Conservation (phyloP, 192 early-diverging fungal species). For the Umbelopsis sp. region DNA sequence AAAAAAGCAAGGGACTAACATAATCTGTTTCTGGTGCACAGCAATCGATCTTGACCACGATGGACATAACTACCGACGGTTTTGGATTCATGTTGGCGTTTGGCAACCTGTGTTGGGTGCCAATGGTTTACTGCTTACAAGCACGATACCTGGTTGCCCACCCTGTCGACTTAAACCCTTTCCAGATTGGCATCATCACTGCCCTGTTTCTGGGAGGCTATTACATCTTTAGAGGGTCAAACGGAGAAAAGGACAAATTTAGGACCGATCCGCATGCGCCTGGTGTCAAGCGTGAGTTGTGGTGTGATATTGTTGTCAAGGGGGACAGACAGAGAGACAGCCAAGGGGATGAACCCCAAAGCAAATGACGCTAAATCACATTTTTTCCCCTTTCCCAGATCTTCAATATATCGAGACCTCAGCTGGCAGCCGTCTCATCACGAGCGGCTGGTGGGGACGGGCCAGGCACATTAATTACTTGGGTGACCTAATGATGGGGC, state of each 20-base stretch:
- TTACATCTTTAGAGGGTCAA: conserved; percentile 86
- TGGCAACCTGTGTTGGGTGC: conserved; percentile 87
- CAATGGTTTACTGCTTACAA: conserved; percentile 89
- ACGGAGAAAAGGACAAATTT: conserved; percentile 91
- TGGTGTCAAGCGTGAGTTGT: conserved; percentile 46
- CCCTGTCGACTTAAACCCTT: conserved; percentile 61
- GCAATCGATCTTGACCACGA: conserved; percentile 79
- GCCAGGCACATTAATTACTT: conserved; percentile 94
- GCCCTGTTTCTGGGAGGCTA: conserved; percentile 67
- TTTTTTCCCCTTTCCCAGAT: conserved; percentile 41
- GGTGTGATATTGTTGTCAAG: conserved; percentile 1
- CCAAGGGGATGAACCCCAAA: too few species aligned
- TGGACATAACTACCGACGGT: conserved; percentile 96
- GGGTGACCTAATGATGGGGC: conserved; percentile 91
- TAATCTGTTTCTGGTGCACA: not conserved
- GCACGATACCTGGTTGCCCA: conserved; percentile 79
- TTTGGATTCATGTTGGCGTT: conserved; percentile 90
- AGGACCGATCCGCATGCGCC: conserved; percentile 67
- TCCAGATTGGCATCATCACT: conserved; percentile 45
- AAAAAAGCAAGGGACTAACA: not conserved
- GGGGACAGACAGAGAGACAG: too few species aligned
- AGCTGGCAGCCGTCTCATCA: conserved; percentile 77
- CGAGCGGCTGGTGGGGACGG: conserved; percentile 93
- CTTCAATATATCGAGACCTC: conserved; percentile 85
- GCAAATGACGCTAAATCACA: not conserved